Evolutionary conservation across 1,139 yeast genomes (phyloP).

Genomic region (Pichiaceae sp.): DNA sequence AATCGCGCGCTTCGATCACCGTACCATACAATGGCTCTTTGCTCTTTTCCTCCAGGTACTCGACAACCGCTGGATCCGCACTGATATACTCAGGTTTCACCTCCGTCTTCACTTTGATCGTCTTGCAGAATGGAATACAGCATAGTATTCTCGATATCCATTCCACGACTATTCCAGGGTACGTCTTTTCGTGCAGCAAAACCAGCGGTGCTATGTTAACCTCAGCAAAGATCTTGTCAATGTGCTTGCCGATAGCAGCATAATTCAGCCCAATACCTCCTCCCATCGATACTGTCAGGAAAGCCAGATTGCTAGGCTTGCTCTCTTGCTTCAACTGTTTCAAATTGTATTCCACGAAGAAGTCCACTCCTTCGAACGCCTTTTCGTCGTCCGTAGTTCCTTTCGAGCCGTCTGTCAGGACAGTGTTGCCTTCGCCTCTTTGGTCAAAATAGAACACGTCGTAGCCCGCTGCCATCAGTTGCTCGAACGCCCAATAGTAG

Average conservation of each 20-base stretch:
- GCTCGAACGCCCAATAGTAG: slow-evolving; percentile 54
- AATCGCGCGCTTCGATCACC: slow-evolving; percentile 50
- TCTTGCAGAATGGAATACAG: slow-evolving; percentile 35
- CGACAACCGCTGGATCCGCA: slow-evolving; percentile 39
- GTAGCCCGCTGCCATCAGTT: slow-evolving; percentile 51
- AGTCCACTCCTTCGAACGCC: slow-evolving; percentile 63
- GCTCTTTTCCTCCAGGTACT: slow-evolving; percentile 27
- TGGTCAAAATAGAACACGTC: slow-evolving; percentile 77
- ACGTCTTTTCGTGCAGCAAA: slow-evolving; percentile 46
- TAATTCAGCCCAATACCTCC: slow-evolving; percentile 78
- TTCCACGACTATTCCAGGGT: slow-evolving; percentile 44
- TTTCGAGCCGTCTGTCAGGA: slow-evolving; percentile 39
- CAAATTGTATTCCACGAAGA: slow-evolving; percentile 36
- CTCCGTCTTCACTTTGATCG: slow-evolving; percentile 46
- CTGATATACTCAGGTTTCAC: slow-evolving; percentile 50
- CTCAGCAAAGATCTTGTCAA: slow-evolving; percentile 45
- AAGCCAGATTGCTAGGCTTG: slow-evolving; percentile 36
- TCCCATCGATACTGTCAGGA: slow-evolving; percentile 95
- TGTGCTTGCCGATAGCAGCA: slow-evolving; percentile 55
- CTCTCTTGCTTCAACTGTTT: slow-evolving; percentile 20
- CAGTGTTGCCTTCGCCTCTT: slow-evolving; percentile 81
- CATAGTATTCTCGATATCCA: slow-evolving; percentile 40
- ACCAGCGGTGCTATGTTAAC: slow-evolving; percentile 65
- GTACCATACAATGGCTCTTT: slow-evolving; percentile 29
- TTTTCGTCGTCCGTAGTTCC: slow-evolving; percentile 64